Conservation (phyloP, 1,284 basidiomycete species). For the Naganishia sp. region DNA sequence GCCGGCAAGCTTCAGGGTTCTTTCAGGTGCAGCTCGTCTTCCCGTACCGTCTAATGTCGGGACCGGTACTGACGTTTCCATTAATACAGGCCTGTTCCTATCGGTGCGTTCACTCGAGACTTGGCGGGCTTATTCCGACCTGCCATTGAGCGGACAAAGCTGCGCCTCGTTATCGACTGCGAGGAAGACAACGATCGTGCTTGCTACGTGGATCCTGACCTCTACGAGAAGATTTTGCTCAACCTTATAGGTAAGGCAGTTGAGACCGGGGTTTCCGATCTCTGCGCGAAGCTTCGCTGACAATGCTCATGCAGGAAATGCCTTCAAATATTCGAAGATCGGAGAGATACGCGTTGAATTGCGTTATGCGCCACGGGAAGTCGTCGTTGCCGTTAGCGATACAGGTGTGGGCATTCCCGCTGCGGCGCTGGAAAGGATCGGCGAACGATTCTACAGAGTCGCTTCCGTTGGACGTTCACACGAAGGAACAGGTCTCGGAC, state of each 20-base stretch:
- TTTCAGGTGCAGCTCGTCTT: constrained; percentile 42
- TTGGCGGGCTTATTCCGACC: constrained; percentile 51
- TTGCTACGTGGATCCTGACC: constrained; percentile 25
- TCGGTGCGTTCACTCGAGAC: constrained; percentile 52
- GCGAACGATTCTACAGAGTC: constrained; percentile 48
- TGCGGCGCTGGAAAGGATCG: constrained; percentile 43
- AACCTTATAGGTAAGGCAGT: constrained; percentile 42
- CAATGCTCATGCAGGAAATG: constrained; percentile 42
- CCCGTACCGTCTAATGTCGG: not conserved
- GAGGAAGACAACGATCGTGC: constrained; percentile 38
- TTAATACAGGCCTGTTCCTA: constrained; percentile 38
- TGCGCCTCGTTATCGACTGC: constrained; percentile 47
- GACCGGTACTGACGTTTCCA: not conserved
- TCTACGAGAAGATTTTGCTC: constrained; percentile 48
- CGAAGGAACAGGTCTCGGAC: constrained; percentile 51
- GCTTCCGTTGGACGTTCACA: constrained; percentile 37
- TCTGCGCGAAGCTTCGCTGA: no score
- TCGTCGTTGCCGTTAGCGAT: constrained; percentile 49
- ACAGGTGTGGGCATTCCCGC: constrained; percentile 54
- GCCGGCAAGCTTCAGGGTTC: constrained; percentile 48
- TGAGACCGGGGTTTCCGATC: no score
- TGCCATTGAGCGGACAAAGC: constrained; percentile 32
- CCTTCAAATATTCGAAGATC: constrained; percentile 49
- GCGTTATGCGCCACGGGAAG: constrained; percentile 38
- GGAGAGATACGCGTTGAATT: constrained; percentile 45